Conservation (phyloP, 345 rosid genomes). For the Corymbia maculata region DNA sequence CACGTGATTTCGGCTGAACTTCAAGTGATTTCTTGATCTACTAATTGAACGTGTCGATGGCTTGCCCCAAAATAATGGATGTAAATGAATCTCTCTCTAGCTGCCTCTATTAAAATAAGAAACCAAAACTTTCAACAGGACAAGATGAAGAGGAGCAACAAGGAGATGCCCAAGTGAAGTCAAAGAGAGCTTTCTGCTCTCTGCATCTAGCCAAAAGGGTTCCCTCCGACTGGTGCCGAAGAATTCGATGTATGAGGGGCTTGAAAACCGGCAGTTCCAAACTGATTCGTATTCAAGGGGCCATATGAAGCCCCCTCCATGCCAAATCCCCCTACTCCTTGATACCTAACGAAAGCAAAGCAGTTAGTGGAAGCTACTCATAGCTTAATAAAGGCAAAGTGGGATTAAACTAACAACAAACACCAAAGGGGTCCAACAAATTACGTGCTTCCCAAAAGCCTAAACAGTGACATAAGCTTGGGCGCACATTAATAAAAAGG, state of each 20-base stretch:
- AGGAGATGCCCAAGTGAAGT: constrained; percentile 14
- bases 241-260: constrained; percentile 27
- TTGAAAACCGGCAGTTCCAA: constrained; percentile 24
- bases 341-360: constrained; percentile 16
- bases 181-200: neutral
- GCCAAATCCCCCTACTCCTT: constrained; percentile 25
- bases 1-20: neutral
- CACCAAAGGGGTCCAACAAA: neutral
- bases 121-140: constrained; percentile 22
- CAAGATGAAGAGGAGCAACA: constrained; percentile 18
- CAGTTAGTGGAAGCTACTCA: neutral
- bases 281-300: constrained; percentile 34
- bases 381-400: neutral
- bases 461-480: neutral
- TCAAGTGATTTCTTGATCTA: neutral
- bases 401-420: neutral
- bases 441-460: neutral
- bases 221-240: constrained; percentile 48
- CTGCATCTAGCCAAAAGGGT: constrained; percentile 51
- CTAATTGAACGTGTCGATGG: neutral
- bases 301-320: constrained; percentile 22
- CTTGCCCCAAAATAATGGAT: neutral
- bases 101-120: neutral
- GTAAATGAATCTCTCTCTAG: neutral
- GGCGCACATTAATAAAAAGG: neutral